Percentiles rank a stretch among this genome's conserved stretches.
These are phyloP conservation scores for Metschnikowia picachoensis DNA, from an alignment of 805 yeast genomes.

Conservation along the genomic window DNA sequence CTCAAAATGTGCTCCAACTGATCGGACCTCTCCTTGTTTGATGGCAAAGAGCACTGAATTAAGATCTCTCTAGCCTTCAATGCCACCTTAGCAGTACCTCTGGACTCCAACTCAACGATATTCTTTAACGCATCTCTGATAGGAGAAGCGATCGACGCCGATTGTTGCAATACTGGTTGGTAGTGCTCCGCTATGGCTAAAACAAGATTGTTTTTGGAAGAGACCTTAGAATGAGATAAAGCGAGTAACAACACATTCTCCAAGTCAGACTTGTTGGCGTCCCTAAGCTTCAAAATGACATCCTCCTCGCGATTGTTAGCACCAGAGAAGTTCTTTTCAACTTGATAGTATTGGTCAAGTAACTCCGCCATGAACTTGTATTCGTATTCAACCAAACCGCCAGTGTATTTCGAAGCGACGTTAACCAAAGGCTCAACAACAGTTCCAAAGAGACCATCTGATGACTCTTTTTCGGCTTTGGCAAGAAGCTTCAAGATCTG, in stretches of 20 bases:
- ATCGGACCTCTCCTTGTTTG: constrained; percentile 92
- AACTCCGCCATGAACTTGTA: constrained; percentile 67
- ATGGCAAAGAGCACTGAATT: constrained; percentile 95
- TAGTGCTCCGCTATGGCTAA: constrained; percentile 81
- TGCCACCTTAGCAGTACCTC: constrained; percentile 90
- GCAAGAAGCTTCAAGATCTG: constrained; percentile 70
- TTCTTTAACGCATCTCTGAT: constrained; percentile 70
- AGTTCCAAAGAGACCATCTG: constrained; percentile 42
- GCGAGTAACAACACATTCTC: constrained; percentile 67
- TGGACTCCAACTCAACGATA: constrained; percentile 83
- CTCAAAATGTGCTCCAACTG: constrained; percentile 95
- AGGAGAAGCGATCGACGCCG: constrained; percentile 57
- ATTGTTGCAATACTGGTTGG: constrained; percentile 71
- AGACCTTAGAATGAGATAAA: constrained; percentile 88
- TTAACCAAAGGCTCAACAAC: constrained; percentile 70
- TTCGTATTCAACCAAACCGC: constrained; percentile 84
- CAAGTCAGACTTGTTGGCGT: constrained; percentile 75
- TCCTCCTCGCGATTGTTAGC: constrained; percentile 80
- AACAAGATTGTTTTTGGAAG: constrained; percentile 87
- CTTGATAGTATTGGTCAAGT: constrained; percentile 66
- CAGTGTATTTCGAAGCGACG: constrained; percentile 63
- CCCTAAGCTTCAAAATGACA: constrained; percentile 82
- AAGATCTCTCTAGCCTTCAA: constrained; percentile 93
- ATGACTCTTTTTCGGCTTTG: constrained; percentile 49
- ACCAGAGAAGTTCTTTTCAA: constrained; percentile 77